Evolutionary conservation across 164 flowering plant genomes (phyloP).

Genomic region (Aristolochia californica): DNA sequence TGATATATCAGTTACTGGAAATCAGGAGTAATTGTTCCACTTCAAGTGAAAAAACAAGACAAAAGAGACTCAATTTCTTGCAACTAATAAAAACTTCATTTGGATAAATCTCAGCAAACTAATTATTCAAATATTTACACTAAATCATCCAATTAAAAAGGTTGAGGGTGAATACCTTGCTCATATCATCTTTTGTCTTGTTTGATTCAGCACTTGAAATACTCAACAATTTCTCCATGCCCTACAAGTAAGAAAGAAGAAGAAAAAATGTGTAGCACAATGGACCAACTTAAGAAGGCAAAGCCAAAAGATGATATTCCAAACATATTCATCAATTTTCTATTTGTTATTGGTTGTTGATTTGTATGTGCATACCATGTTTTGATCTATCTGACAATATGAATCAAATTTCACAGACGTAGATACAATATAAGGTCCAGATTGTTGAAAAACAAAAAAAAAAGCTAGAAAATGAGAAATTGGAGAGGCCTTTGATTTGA

Average conservation of each 20-base stretch:
- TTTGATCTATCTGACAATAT: too few relatives aligned
- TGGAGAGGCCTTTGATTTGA: too few relatives aligned
- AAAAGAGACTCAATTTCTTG: neutral
- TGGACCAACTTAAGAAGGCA: neutral
- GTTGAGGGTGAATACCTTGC: neutral
- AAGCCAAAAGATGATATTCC: neutral
- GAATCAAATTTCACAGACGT: too few relatives aligned
- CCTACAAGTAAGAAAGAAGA: slow-evolving; percentile 24
- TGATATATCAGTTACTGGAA: too few relatives aligned
- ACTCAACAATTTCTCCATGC: slow-evolving; percentile 45
- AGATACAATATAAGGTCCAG: too few relatives aligned
- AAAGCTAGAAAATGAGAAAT: too few relatives aligned
- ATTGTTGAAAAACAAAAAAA: too few relatives aligned
- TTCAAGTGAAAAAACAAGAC: neutral
- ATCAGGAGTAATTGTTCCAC: too few relatives aligned
- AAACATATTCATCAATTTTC: too few relatives aligned
- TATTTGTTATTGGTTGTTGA: too few relatives aligned
- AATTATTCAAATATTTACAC: neutral
- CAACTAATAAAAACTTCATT: neutral
- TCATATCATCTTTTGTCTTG: slow-evolving; percentile 14
- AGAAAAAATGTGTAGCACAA: neutral
- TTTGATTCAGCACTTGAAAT: slow-evolving; percentile 23
- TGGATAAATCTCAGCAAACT: neutral
- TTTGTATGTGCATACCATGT: too few relatives aligned
- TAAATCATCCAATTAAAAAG: neutral